Evolutionary conservation across 305 asterid species (phyloP), one percentile per base, ranked within the genome.

Genomic region (Nicotiana rustica): DNA sequence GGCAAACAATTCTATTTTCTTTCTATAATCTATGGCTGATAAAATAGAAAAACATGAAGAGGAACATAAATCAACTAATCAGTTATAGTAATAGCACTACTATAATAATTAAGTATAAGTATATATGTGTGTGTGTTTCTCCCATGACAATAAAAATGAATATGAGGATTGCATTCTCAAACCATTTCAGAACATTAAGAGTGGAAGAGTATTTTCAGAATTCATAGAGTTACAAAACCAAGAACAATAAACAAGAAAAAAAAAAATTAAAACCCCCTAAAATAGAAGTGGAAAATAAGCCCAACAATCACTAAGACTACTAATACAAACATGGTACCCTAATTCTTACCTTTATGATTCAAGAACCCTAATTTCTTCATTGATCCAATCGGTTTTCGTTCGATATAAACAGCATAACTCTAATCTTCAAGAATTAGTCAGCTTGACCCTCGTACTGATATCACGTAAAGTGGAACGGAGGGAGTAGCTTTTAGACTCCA

Each of bases 171-270:
- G 80, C 78, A 85, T 85, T 80, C 83, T 36, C 85, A 81, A 82
- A 81, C 80, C 70, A 68, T 36, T 82, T 80, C 59, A 70, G 36
- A 70, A 70, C 78, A 71, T 71, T 71, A 71, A 44, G 61, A 71
- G 78, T 65, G 61, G 62, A 29, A 8, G 41, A 78, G 67, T 78
- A 79, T 55, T 80, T 80, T 36, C 78, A 81, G n/a, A 41, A 70
- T 66, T 81, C 73, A 84, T 65, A 19, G 78, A 71, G 82, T 80
- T 69, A 87, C 86, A 84, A 76, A 75, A 78, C 33, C 78, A 69
- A 69, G 57, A 69, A 38, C 55, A 18, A 38, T 2, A 67, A 41
- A 41, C n/a, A 67, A 49, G 17, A 35, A 78, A 4, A 18, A 12
- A 12, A 7, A 6, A 29, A 10, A 14, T 49, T 5, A 56, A 79